Evolutionary conservation across 1,284 basidiomycete genomes (phyloP).

Genomic region (Naganishia cerealis): DNA sequence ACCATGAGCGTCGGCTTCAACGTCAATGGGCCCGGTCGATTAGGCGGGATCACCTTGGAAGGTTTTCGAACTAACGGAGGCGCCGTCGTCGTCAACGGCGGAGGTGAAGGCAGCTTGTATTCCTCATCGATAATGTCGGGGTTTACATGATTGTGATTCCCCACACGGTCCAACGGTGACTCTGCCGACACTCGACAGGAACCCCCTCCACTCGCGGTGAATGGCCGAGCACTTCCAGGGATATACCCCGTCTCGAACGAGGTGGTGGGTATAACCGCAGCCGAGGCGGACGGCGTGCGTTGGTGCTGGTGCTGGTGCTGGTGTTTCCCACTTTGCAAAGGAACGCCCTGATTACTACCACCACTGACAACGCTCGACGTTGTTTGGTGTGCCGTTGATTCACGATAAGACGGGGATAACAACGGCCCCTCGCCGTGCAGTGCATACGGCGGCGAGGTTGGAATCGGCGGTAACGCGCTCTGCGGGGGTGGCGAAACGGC

Average conservation of each 20-base stretch:
- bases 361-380: background rate
- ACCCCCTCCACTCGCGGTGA: background rate
- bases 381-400: background rate
- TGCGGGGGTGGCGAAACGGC: background rate
- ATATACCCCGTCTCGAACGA: conserved; percentile 24
- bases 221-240: conserved; percentile 15
- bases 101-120: background rate
- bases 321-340: background rate
- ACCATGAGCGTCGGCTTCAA: conserved; percentile 15
- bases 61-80: conserved; percentile 12
- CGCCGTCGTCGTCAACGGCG: background rate
- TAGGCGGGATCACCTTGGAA: conserved; percentile 20
- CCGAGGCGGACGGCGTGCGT: conserved; percentile 21
- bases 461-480: conserved; percentile 5
- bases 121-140: background rate
- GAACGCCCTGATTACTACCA: too few species aligned
- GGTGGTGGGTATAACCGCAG: conserved; percentile 1
- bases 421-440: too few species aligned
- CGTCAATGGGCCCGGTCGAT: conserved; percentile 19
- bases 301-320: background rate
- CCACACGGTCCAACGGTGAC: conserved; percentile 1
- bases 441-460: background rate
- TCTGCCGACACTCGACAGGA: background rate
- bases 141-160: background rate
- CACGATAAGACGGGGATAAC: too few species aligned